Percentiles rank a stretch among this genome's conserved stretches.
Conservation (phyloP, 495 filamentous ascomycete species). For the Copromyces sp. region DNA sequence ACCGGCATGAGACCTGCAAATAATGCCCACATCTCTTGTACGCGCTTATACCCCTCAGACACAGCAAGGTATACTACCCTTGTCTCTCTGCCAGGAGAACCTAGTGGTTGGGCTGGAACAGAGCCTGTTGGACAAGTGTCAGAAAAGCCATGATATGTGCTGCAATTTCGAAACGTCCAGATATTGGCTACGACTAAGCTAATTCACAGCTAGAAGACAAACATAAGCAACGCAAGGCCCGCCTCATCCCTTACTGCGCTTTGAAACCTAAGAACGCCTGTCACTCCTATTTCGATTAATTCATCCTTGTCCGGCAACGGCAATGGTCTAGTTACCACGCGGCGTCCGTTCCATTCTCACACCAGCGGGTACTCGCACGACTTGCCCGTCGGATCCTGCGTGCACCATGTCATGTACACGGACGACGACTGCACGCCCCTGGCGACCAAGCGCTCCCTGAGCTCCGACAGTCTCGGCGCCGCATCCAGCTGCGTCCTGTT, state of each 20-base stretch:
- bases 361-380: conserved; percentile 18
- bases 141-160: not conserved
- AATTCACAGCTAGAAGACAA: not conserved
- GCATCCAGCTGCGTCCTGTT: conserved; percentile 58
- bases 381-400: conserved; percentile 31
- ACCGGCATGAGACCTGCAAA: too few species aligned
- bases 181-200: not conserved
- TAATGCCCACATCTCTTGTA: too few species aligned
- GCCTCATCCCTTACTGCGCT: not conserved
- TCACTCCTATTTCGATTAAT: not conserved
- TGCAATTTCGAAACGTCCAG: not conserved
- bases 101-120: not conserved
- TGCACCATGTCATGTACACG: conserved; percentile 44
- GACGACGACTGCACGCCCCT: conserved; percentile 52
- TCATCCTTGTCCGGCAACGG: not conserved
- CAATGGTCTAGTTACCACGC: not conserved
- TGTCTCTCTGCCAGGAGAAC: not conserved
- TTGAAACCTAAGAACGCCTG: not conserved
- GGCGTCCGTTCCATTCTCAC: not conserved
- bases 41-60: not conserved
- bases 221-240: not conserved
- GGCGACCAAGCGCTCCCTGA: conserved; percentile 60
- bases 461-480: conserved; percentile 53
- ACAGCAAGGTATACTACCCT: not conserved
- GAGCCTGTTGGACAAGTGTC: not conserved